A percentile compares a stretch with the other conserved stretches of the same genome.
Evolutionary conservation across 257 asterid species (phyloP).

Genomic region (Penstemon newberryi): DNA sequence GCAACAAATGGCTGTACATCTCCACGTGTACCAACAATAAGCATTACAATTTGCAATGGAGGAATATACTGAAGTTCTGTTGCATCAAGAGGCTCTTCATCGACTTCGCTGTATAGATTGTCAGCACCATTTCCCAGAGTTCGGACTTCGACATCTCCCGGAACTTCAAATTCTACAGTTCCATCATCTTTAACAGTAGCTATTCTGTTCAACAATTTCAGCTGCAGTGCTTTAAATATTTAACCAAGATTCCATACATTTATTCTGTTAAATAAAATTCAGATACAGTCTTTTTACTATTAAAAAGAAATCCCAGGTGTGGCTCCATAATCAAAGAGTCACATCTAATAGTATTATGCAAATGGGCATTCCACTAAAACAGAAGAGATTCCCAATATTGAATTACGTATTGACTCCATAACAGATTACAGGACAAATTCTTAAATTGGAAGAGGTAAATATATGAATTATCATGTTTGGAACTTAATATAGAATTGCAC

Average conservation of each 20-base stretch:
- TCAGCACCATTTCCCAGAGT: constrained; percentile 45
- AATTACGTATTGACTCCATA: background rate
- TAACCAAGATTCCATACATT: constrained; percentile 34
- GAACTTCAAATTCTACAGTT: constrained; percentile 89
- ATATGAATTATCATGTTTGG: background rate
- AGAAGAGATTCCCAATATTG: background rate
- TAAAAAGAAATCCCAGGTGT: constrained; percentile 16
- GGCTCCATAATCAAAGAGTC: too few species aligned
- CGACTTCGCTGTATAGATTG: constrained; percentile 42
- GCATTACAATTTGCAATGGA: constrained; percentile 85
- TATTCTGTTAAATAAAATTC: constrained; percentile 39
- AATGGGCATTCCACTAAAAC: constrained; percentile 15
- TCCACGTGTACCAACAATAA: constrained; percentile 95
- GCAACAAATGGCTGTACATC: constrained; percentile 98
- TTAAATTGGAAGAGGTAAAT: background rate
- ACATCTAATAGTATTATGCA: too few species aligned
- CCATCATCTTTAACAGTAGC: constrained; percentile 92
- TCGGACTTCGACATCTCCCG: constrained; percentile 63
- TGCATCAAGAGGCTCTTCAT: constrained; percentile 63
- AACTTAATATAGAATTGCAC: too few species aligned
- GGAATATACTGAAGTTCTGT: constrained; percentile 69
- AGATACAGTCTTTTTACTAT: constrained; percentile 26
- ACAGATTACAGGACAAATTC: background rate
- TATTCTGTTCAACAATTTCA: constrained; percentile 84
- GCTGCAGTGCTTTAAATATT: constrained; percentile 72